phyloP scores from a whole-genome alignment of 345 rosid species.

The Cardamine chenopodiifolia region DNA sequence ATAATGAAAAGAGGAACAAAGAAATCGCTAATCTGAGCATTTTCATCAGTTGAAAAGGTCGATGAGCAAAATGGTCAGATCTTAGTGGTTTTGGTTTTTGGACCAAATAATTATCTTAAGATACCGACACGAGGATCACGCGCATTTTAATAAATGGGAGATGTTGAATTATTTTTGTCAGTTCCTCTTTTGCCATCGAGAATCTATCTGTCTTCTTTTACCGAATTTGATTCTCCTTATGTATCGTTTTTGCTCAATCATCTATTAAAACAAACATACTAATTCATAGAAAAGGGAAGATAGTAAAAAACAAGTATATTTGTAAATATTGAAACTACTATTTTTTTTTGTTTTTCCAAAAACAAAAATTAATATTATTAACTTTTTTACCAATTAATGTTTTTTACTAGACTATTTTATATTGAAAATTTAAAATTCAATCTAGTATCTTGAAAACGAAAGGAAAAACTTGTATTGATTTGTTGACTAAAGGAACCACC shows the following conservation, averaged over 20 bases:
- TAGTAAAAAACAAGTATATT: background rate
- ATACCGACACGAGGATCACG: slow-evolving; percentile 32
- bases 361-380: background rate
- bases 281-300: background rate
- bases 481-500: slow-evolving; percentile 4
- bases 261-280: background rate
- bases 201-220: background rate
- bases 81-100: slow-evolving; percentile 2
- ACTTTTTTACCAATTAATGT: no score
- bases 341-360: background rate
- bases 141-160: background rate
- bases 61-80: slow-evolving; percentile 31
- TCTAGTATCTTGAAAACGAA: background rate
- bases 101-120: background rate
- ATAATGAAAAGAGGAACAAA: slow-evolving; percentile 34
- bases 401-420: background rate
- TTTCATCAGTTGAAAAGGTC: slow-evolving; percentile 15
- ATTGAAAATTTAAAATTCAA: background rate
- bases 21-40: slow-evolving; percentile 33
- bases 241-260: slow-evolving; percentile 1
- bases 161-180: slow-evolving; percentile 3
- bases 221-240: background rate
- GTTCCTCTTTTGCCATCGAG: slow-evolving; percentile 16
- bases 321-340: background rate
- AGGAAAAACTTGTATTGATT: background rate